phyloP scores from a whole-genome alignment of 495 filamentous ascomycete genomes.

The Hypoxylon trugodes region DNA sequence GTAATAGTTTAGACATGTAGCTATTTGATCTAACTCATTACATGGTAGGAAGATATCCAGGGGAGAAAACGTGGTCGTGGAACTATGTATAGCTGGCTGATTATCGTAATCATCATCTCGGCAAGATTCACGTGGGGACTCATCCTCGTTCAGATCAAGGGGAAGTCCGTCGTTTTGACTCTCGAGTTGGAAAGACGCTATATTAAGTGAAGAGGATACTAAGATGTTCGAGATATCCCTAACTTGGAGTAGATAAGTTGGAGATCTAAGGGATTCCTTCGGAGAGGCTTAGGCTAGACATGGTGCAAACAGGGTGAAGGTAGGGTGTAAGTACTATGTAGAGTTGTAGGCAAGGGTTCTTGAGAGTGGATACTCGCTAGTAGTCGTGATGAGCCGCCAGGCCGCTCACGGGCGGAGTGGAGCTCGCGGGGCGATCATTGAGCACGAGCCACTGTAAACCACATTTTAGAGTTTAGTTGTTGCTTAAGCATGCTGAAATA shows the following conservation, averaged over 20 bases:
- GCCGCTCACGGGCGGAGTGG: constrained; percentile 8
- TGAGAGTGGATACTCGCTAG: too few species aligned
- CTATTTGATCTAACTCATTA: neutral
- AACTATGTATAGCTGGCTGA: constrained; percentile 1
- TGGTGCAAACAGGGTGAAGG: constrained; percentile 1
- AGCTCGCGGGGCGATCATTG: constrained; percentile 1
- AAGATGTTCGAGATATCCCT: constrained; percentile 6
- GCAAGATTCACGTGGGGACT: constrained; percentile 17
- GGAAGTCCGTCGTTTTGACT: neutral
- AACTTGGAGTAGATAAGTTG: neutral
- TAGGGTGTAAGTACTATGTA: neutral
- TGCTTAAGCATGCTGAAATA: constrained; percentile 23
- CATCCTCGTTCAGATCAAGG: neutral
- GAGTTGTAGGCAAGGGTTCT: neutral
- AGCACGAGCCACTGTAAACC: constrained; percentile 8
- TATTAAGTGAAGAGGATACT: neutral
- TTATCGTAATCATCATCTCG: constrained; percentile 11
- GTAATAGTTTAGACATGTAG: constrained; percentile 8
- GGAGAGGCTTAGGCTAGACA: constrained; percentile 4
- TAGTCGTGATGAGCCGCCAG: constrained; percentile 5
- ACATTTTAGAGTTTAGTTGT: constrained; percentile 10
- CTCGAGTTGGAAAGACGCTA: neutral
- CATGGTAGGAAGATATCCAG: neutral
- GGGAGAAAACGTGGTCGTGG: constrained; percentile 2
- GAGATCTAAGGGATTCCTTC: constrained; percentile 5